Percentiles rank a stretch among this genome's conserved stretches.
Conservation (phyloP, 2,329 filamentous ascomycete species). For the Metarhizium rileyi region DNA sequence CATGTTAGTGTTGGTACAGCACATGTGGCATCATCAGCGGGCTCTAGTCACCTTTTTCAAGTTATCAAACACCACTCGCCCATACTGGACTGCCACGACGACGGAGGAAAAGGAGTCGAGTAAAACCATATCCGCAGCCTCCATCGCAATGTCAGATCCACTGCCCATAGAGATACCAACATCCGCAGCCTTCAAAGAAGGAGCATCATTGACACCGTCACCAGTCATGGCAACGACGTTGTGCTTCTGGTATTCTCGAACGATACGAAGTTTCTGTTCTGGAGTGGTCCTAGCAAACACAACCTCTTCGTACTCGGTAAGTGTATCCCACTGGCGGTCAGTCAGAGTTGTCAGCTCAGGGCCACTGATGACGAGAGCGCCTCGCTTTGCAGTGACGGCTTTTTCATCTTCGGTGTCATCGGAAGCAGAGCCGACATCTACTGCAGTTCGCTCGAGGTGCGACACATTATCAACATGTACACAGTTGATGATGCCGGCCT, state of each 20-base stretch:
- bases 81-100: slow-evolving; percentile 62
- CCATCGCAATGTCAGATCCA: slow-evolving; percentile 75
- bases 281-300: slow-evolving; percentile 68
- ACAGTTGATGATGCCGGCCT: slow-evolving; percentile 61
- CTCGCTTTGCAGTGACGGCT: slow-evolving; percentile 12
- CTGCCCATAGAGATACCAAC: slow-evolving; percentile 75
- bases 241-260: slow-evolving; percentile 60
- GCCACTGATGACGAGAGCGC: slow-evolving; percentile 54
- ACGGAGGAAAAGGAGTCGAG: slow-evolving; percentile 66
- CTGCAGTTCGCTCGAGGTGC: slow-evolving; percentile 33
- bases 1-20: not conserved
- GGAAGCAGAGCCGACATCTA: not conserved
- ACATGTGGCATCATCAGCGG: too few relatives aligned
- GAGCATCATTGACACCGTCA: slow-evolving; percentile 80
- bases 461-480: slow-evolving; percentile 42
- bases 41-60: slow-evolving; percentile 55
- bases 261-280: slow-evolving; percentile 70
- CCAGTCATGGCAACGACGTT: slow-evolving; percentile 75
- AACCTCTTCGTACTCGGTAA: slow-evolving; percentile 59
- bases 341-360: slow-evolving; percentile 56
- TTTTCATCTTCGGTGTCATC: slow-evolving; percentile 16
- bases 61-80: slow-evolving; percentile 70
- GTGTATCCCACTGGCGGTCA: slow-evolving; percentile 57
- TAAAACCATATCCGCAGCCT: slow-evolving; percentile 72
- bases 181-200: slow-evolving; percentile 69